Evolutionary conservation across 805 yeast species (phyloP).

Genomic region (Ogataea dorogensis): DNA sequence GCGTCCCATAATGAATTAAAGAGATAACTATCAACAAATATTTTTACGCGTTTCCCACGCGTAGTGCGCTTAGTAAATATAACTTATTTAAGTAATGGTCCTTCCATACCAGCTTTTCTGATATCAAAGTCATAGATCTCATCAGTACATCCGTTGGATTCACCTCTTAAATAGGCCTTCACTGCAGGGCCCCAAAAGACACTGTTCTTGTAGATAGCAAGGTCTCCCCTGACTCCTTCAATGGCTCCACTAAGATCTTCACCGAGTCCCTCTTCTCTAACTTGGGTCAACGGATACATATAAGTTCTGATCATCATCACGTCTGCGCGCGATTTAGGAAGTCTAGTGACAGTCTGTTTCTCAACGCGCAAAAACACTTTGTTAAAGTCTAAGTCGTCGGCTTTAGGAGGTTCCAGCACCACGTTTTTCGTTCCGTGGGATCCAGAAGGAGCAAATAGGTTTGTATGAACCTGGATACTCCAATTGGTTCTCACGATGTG

Average conservation of each 20-base stretch:
- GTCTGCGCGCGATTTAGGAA: slow-evolving; percentile 47
- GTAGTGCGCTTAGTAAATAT: background rate
- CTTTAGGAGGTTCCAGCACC: slow-evolving; percentile 34
- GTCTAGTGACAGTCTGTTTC: slow-evolving; percentile 53
- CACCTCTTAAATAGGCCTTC: slow-evolving; percentile 38
- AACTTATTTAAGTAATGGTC: slow-evolving; percentile 1
- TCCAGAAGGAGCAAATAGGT: slow-evolving; percentile 44
- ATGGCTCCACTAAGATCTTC: slow-evolving; percentile 63
- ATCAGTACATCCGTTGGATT: slow-evolving; percentile 35
- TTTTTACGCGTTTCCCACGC: slow-evolving; percentile 10
- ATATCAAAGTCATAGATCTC: slow-evolving; percentile 25
- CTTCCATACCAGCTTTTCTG: slow-evolving; percentile 3
- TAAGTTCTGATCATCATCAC: slow-evolving; percentile 59
- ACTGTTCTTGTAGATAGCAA: slow-evolving; percentile 61
- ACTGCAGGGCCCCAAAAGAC: slow-evolving; percentile 73
- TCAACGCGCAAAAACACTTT: slow-evolving; percentile 58
- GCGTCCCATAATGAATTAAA: slow-evolving; percentile 62
- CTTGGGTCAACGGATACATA: slow-evolving; percentile 47
- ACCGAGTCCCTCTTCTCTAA: slow-evolving; percentile 42
- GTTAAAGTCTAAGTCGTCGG: slow-evolving; percentile 40
- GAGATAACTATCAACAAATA: background rate
- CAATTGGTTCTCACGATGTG: slow-evolving; percentile 67
- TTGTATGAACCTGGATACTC: slow-evolving; percentile 63
- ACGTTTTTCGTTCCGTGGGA: slow-evolving; percentile 40
- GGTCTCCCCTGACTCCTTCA: slow-evolving; percentile 55